phyloP scores from a whole-genome alignment of 129 eudicot genomes.

The Glebionis coronaria region DNA sequence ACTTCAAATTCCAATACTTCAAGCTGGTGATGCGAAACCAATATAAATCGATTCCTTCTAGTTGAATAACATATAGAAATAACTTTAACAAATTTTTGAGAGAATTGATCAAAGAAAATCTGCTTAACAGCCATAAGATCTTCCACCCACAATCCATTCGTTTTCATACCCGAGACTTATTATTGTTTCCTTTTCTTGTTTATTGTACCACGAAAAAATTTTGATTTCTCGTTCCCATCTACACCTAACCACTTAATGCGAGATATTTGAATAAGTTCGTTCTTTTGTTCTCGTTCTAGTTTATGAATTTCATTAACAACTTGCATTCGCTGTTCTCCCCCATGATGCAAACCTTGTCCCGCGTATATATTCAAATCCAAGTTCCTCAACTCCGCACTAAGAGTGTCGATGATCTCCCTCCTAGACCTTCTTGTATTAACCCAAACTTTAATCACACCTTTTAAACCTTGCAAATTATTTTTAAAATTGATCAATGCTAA shows the following conservation, averaged over 20 bases:
- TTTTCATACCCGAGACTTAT: not conserved
- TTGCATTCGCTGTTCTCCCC: not conserved
- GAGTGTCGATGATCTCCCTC: not conserved
- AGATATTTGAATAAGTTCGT: not conserved
- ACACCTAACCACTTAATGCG: not conserved
- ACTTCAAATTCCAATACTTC: too few species aligned
- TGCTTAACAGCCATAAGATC: not conserved
- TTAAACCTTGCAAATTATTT: not conserved
- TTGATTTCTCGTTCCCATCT: not conserved
- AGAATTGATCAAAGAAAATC: not conserved
- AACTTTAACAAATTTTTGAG: too few species aligned
- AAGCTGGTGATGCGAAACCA: too few species aligned
- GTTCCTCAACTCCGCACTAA: not conserved
- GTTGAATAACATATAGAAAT: too few species aligned
- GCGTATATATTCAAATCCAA: not conserved
- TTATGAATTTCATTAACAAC: not conserved
- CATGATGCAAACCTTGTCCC: not conserved
- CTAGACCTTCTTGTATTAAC: not conserved
- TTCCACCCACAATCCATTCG: not conserved
- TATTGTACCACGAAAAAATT: not conserved
- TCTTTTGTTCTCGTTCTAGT: not conserved
- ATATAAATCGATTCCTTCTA: too few species aligned
- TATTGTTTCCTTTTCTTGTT: not conserved
- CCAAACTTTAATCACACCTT: not conserved
- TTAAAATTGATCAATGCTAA: not conserved